A percentile compares a stretch with the other conserved stretches of the same genome.
Evolutionary conservation across 106 monocot species (phyloP).

Genomic region (Phalaenopsis aphrodite): DNA sequence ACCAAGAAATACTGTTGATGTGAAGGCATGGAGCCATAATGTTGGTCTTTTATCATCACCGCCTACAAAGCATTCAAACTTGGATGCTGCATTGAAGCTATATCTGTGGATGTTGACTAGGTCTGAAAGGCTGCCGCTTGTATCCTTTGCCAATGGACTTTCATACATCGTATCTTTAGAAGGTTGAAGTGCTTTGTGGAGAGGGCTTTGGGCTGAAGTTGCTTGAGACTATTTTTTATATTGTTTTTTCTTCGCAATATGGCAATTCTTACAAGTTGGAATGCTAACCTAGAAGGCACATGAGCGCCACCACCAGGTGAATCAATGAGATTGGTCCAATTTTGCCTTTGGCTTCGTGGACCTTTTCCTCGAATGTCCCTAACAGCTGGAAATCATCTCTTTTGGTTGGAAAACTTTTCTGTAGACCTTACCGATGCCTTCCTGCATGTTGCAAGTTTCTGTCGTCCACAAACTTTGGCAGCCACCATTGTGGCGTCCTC

Average conservation of each 20-base stretch:
- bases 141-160: conserved; percentile 61
- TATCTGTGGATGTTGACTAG: conserved; percentile 97
- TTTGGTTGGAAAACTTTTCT: too few species aligned
- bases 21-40: conserved; percentile 47
- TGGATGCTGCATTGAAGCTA: conserved; percentile 47
- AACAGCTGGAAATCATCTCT: too few species aligned
- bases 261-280: conserved; percentile 84
- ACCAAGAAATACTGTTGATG: conserved; percentile 48
- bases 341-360: conserved; percentile 43
- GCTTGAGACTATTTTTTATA: conserved; percentile 72
- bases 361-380: too few species aligned
- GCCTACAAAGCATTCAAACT: conserved; percentile 31
- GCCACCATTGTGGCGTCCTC: too few species aligned
- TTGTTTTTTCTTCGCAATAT: conserved; percentile 84
- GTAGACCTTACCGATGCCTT: too few species aligned
- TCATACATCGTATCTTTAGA: conserved; percentile 55
- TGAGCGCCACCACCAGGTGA: conserved; percentile 62
- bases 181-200: conserved; percentile 74
- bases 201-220: conserved; percentile 71
- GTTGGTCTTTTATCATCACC: conserved; percentile 51
- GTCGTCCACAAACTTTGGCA: too few species aligned
- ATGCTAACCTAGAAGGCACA: conserved; percentile 91
- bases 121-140: conserved; percentile 75
- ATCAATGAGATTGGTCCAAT: conserved; percentile 68
- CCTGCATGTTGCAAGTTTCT: too few species aligned